Base-by-base conservation (phyloP, 371 early-diverging fungal genomes). In the Funneliformis caledonium region DNA sequence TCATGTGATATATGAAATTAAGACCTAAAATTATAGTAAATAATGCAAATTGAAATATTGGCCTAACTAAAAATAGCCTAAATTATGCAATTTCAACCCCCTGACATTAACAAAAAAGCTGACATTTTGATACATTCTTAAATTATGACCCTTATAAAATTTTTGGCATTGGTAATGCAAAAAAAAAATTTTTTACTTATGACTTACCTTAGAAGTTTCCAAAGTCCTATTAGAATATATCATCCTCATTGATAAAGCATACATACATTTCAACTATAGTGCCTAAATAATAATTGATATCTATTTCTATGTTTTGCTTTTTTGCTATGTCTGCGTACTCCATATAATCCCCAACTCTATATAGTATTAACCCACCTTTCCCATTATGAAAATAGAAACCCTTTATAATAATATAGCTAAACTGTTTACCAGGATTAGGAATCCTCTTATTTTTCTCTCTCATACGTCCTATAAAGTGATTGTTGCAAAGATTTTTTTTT, bases 271-370 rank as follows among this genome's bases (percentile, higher is more conserved):
- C 60, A 12, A 75, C 9, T 14, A 31, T 43, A 75, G 42, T 75
- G 7, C 60, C 37, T 60, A 61, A 19, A 61, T 75, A 75, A 33
- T 75, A 33, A 33, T 60, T 61, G 61, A 75, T 75, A 75, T 75
- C 14, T 75, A 75, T 75, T 75, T 75, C 26, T 19, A 47, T 75
- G 31, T 75, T 75, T 9, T 47, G 61, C 62, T 61, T 11, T 75
- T 60, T 75, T 43, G 61, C 76, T 9, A 75, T 19, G 14, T 67
- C 7, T 2, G 52, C 0, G 50, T 73, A 73, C 2, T 73, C 73
- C 73, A 73, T 73, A 73, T 73, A 73, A 73, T 73, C 73, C 14
- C 73, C 26, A 73, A 73, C 7, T 73, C 56, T 73, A 52, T 26
- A 22, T 60, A 19, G 65, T 64, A 22, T 6, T 64, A 22, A 11